Base-by-base conservation (phyloP, 2,329 filamentous ascomycete species). In the Pseudocercospora eumusae region DNA sequence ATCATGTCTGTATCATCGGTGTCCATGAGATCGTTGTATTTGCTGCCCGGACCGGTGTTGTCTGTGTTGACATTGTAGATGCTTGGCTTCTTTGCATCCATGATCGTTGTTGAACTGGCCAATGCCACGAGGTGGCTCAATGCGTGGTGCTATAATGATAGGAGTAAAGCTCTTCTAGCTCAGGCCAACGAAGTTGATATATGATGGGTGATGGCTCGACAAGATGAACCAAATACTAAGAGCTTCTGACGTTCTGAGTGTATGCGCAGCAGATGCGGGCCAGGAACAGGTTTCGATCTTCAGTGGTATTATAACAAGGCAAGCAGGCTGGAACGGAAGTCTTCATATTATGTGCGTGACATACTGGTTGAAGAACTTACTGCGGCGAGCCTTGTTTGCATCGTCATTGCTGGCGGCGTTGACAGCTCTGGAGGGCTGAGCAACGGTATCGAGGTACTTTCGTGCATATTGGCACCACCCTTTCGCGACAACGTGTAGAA, bases 401-500 rank as follows among this genome's bases (percentile, higher is more conserved):
- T 50, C 47, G 23, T 50, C 47, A 50, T n/a, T 13, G 23, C 47
- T 54, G 50, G 50, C 50, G 27, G 50, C 50, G 11, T 31, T 3
- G 11, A 31, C 10, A 54, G 50, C 50, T 54, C 25, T 20, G 13
- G n/a, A n/a, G n/a, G 50, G 50, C 50, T 25, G 25, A 54, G 50
- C 50, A 36, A 8, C 28, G 28, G 28, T 27, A 54, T 53, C 28
- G 50, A 36, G 27, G 45, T 25, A 27, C 45, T 50, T 50, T 50
- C 15, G 45, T 15, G 18, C 45, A 27, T 18, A 53, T 53, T 31
- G 13, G 27, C 50, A 21, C 50, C 27, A 21, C 50, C 50, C 23
- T 20, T 15, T 53, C 50, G 50, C 50, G 18, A 53, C 3, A 13
- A 53, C 1, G 13, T n/a, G 28, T n/a, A 8, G 27, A 36, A 53